Percentiles rank a stretch among this genome's conserved stretches.
phyloP scores from a whole-genome alignment of 2,329 filamentous ascomycete species.

The Domatiomyces catenatus region DNA sequence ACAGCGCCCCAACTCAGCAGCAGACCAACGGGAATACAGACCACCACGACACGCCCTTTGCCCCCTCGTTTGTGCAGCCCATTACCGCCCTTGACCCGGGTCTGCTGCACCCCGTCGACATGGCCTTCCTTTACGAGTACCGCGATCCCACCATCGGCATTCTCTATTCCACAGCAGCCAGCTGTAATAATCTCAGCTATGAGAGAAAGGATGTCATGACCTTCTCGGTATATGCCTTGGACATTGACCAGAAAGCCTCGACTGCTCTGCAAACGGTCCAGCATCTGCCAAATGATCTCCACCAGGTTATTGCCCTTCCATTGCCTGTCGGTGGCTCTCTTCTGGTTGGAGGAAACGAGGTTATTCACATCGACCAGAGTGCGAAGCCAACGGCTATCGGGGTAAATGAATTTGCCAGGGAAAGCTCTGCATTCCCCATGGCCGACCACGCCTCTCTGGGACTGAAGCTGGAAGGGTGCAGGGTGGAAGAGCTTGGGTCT shows the following conservation, averaged over 20 bases:
- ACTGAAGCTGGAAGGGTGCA: conserved; percentile 66
- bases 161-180: conserved; percentile 58
- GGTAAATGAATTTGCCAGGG: conserved; percentile 77
- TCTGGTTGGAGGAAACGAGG: conserved; percentile 71
- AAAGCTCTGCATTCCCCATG: conserved; percentile 68
- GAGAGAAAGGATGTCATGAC: conserved; percentile 72
- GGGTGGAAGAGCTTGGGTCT: conserved; percentile 58
- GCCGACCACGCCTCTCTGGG: conserved; percentile 70
- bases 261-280: conserved; percentile 80
- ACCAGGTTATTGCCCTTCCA: conserved; percentile 65
- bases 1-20: conserved; percentile 29
- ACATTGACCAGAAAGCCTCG: conserved; percentile 81
- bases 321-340: conserved; percentile 78
- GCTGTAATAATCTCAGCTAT: conserved; percentile 55
- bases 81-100: conserved; percentile 76
- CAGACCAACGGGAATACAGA: conserved; percentile 24
- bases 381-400: conserved; percentile 86
- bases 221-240: conserved; percentile 90
- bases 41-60: conserved; percentile 51
- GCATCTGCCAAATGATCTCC: conserved; percentile 74
- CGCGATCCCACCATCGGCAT: conserved; percentile 95
- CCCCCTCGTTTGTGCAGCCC: conserved; percentile 81
- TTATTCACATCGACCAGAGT: conserved; percentile 91
- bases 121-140: conserved; percentile 91
- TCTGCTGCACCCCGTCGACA: conserved; percentile 74